A percentile compares a stretch with the other conserved stretches of the same genome.
Conservation (phyloP, 2,329 filamentous ascomycete genomes). For the Hymenoscyphus fraxineus region DNA sequence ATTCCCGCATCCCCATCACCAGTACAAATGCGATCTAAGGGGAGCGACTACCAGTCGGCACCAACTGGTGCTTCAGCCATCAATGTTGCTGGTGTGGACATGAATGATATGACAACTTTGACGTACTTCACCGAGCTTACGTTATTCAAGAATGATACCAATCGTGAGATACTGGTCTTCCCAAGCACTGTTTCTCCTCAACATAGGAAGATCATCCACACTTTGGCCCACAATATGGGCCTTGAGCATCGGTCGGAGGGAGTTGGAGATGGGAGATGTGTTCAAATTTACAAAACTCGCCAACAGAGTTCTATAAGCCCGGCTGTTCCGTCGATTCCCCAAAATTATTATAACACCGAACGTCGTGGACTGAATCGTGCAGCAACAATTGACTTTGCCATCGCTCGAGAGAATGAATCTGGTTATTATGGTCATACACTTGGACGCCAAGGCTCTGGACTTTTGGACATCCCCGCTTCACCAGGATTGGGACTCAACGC, state of each 20-base stretch:
- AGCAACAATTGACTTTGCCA: slow-evolving; percentile 95
- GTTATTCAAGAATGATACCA: slow-evolving; percentile 78
- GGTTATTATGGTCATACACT: slow-evolving; percentile 71
- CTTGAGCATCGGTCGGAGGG: slow-evolving; percentile 89
- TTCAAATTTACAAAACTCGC: slow-evolving; percentile 77
- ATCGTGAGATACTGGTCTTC: slow-evolving; percentile 79
- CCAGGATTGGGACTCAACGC: slow-evolving; percentile 61
- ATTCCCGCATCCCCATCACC: slow-evolving; percentile 39
- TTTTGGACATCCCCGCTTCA: slow-evolving; percentile 84
- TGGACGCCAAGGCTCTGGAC: slow-evolving; percentile 73
- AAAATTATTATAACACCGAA: slow-evolving; percentile 55
- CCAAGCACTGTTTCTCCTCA: slow-evolving; percentile 74
- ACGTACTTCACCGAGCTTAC: slow-evolving; percentile 87
- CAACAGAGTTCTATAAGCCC: slow-evolving; percentile 31
- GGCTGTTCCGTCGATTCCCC: slow-evolving; percentile 38
- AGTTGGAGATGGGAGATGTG: slow-evolving; percentile 79
- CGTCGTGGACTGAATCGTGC: slow-evolving; percentile 85
- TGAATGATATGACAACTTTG: slow-evolving; percentile 86
- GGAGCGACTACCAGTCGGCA: slow-evolving; percentile 16
- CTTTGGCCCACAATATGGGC: slow-evolving; percentile 90
- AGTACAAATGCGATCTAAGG: slow-evolving; percentile 30
- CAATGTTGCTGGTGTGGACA: slow-evolving; percentile 57
- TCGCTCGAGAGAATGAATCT: slow-evolving; percentile 63
- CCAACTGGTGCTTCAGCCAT: slow-evolving; percentile 16
- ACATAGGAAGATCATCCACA: slow-evolving; percentile 87